Conservation (phyloP, 108 stramenopile genomes). For the Cyclotella sp. region DNA sequence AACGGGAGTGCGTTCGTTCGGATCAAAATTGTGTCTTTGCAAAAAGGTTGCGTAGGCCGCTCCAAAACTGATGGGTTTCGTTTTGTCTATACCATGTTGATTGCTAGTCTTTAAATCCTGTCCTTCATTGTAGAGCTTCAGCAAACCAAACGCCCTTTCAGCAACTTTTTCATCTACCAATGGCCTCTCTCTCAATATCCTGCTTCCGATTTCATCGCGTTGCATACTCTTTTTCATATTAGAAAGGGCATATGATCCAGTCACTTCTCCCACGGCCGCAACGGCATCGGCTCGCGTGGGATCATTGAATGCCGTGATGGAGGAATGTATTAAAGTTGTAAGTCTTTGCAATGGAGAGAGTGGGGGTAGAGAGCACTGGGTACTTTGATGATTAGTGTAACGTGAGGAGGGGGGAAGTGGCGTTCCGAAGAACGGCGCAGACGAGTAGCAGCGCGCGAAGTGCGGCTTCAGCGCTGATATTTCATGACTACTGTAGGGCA, state of each 20-base stretch:
- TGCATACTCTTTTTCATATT: slow-evolving; percentile 67
- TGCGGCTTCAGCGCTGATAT: not conserved
- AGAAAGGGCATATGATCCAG: slow-evolving; percentile 79
- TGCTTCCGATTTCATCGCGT: slow-evolving; percentile 53
- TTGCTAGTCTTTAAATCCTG: slow-evolving; percentile 25
- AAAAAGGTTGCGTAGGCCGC: slow-evolving; percentile 88
- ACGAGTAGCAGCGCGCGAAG: not conserved
- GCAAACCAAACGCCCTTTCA: slow-evolving; percentile 44
- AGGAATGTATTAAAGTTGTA: slow-evolving; percentile 74
- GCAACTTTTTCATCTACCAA: slow-evolving; percentile 66
- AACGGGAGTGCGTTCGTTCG: slow-evolving; percentile 80
- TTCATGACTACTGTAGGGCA: not conserved
- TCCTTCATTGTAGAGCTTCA: slow-evolving; percentile 42
- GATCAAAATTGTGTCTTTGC: slow-evolving; percentile 83
- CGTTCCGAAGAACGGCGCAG: slow-evolving; percentile 29
- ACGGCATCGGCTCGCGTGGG: slow-evolving; percentile 94
- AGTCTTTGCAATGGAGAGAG: slow-evolving; percentile 55
- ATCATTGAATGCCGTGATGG: slow-evolving; percentile 81
- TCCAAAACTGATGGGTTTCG: slow-evolving; percentile 80
- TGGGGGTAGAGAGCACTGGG: slow-evolving; percentile 11
- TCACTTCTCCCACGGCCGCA: slow-evolving; percentile 94
- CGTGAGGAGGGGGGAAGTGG: slow-evolving; percentile 38
- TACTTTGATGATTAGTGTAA: slow-evolving; percentile 7
- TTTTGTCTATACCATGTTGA: slow-evolving; percentile 12
- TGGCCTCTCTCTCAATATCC: slow-evolving; percentile 75